phyloP scores from a whole-genome alignment of 2,329 filamentous ascomycete genomes.

The Shiraia sp. region DNA sequence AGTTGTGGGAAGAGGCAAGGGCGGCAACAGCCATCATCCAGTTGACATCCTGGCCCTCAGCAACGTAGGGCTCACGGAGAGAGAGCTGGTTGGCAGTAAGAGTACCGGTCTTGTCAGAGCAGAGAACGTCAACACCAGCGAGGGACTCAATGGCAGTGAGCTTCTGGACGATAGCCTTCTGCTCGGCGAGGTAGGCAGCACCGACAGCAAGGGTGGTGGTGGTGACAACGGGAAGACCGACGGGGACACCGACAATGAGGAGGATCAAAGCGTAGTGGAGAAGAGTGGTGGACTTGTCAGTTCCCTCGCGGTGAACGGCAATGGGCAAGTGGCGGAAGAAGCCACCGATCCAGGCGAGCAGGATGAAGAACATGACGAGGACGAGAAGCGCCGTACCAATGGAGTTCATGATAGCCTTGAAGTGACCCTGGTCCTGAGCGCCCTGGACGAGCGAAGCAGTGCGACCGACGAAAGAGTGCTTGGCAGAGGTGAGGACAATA shows the following conservation, averaged over 20 bases:
- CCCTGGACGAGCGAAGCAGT: slow-evolving; percentile 75
- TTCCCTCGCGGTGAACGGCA: slow-evolving; percentile 58
- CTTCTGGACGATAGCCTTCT: slow-evolving; percentile 80
- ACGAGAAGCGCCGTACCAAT: slow-evolving; percentile 75
- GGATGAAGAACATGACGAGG: slow-evolving; percentile 77
- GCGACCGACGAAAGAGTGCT: slow-evolving; percentile 75
- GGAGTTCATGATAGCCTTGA: slow-evolving; percentile 79
- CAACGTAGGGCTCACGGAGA: slow-evolving; percentile 76
- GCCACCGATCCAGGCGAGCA: slow-evolving; percentile 75
- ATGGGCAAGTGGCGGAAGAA: slow-evolving; percentile 74
- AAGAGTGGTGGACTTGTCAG: slow-evolving; percentile 61
- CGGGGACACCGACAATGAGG: slow-evolving; percentile 77
- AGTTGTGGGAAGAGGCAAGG: slow-evolving; percentile 76
- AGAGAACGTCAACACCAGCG: slow-evolving; percentile 71
- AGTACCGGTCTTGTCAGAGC: slow-evolving; percentile 82
- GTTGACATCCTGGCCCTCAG: slow-evolving; percentile 76
- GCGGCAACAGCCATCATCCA: slow-evolving; percentile 85
- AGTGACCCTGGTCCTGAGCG: slow-evolving; percentile 69
- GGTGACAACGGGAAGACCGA: slow-evolving; percentile 77
- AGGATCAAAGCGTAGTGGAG: slow-evolving; percentile 54
- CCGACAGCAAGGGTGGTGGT: slow-evolving; percentile 78
- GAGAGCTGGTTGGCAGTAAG: slow-evolving; percentile 75
- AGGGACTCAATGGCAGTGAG: slow-evolving; percentile 75
- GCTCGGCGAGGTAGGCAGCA: slow-evolving; percentile 75
- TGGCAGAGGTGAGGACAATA: slow-evolving; percentile 68